Conservation (phyloP, 495 filamentous ascomycete genomes). For the Durotheca rogersii region DNA sequence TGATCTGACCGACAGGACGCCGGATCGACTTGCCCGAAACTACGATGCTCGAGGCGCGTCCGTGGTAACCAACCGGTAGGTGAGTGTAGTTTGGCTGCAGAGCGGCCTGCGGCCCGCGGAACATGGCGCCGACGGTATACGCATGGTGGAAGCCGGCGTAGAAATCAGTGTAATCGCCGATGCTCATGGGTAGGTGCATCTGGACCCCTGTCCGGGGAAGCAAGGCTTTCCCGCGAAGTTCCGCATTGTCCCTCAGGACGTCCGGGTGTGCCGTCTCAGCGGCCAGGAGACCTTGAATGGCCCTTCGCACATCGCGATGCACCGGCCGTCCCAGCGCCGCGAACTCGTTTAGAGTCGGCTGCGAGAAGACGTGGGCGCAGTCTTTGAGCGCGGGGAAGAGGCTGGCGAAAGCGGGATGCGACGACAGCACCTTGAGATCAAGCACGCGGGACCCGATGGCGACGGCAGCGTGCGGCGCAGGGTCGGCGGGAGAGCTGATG, state of each 20-base stretch:
- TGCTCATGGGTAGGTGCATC: constrained; percentile 79
- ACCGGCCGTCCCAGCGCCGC: constrained; percentile 71
- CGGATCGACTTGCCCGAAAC: constrained; percentile 73
- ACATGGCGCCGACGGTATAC: constrained; percentile 74
- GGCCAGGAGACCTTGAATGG: constrained; percentile 71
- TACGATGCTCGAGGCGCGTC: constrained; percentile 75
- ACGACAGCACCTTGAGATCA: constrained; percentile 66
- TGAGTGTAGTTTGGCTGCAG: constrained; percentile 90
- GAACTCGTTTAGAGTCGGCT: constrained; percentile 78
- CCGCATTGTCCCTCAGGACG: constrained; percentile 40
- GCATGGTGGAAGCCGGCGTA: constrained; percentile 92
- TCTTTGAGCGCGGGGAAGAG: constrained; percentile 58
- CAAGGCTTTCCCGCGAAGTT: constrained; percentile 33
- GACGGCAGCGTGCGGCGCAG: constrained; percentile 64
- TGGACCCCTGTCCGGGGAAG: constrained; percentile 60
- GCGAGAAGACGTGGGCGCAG: constrained; percentile 62
- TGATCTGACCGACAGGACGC: constrained; percentile 80
- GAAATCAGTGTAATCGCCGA: constrained; percentile 98
- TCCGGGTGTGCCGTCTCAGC: constrained; percentile 44
- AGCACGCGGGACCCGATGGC: constrained; percentile 78
- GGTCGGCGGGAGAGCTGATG: constrained; percentile 59
- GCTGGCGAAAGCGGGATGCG: constrained; percentile 58
- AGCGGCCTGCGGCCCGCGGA: constrained; percentile 78
- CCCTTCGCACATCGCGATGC: constrained; percentile 70
- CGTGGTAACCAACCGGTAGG: constrained; percentile 87